Percentiles rank a stretch among this genome's conserved stretches.
Conservation (phyloP, 176 grass and related monocot genomes). For the Rhynchospora pubera region DNA sequence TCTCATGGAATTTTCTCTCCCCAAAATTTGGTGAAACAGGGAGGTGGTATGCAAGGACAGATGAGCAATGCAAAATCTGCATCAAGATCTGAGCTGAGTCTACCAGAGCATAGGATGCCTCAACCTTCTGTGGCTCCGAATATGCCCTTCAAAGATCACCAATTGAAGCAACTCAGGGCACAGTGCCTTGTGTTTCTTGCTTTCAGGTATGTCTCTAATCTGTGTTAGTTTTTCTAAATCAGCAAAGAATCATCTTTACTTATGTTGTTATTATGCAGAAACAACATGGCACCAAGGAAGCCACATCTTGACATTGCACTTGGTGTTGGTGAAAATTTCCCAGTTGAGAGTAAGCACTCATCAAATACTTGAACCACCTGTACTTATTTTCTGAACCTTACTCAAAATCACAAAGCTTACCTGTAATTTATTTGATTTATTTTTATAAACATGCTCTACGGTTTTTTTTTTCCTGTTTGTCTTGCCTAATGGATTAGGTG, state of each 20-base stretch:
- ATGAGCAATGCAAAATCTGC: constrained; percentile 37
- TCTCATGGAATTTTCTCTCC: not conserved
- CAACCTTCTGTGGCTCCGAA: constrained; percentile 34
- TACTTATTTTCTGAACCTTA: constrained; percentile 18
- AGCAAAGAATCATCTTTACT: not conserved
- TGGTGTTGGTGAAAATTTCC: constrained; percentile 45
- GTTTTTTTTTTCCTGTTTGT: constrained; percentile 2
- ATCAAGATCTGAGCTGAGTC: constrained; percentile 38
- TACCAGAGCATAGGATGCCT: constrained; percentile 43
- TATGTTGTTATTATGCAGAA: constrained; percentile 35
- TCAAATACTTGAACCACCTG: constrained; percentile 1
- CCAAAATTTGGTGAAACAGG: constrained; percentile 26
- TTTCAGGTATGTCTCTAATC: constrained; percentile 57
- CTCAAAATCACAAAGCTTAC: constrained; percentile 20
- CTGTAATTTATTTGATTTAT: not conserved
- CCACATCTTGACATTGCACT: constrained; percentile 97
- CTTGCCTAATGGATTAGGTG: constrained; percentile 43
- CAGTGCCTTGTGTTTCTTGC: constrained; percentile 99
- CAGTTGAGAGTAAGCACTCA: constrained; percentile 67
- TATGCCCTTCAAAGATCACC: constrained; percentile 84
- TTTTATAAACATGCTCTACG: not conserved
- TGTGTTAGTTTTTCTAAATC: not conserved
- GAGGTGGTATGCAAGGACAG: constrained; percentile 65
- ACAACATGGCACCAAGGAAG: constrained; percentile 78
- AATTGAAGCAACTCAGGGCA: constrained; percentile 96